Base-by-base conservation (phyloP, 2,329 filamentous ascomycete genomes). In the Knoxdaviesia capensis region DNA sequence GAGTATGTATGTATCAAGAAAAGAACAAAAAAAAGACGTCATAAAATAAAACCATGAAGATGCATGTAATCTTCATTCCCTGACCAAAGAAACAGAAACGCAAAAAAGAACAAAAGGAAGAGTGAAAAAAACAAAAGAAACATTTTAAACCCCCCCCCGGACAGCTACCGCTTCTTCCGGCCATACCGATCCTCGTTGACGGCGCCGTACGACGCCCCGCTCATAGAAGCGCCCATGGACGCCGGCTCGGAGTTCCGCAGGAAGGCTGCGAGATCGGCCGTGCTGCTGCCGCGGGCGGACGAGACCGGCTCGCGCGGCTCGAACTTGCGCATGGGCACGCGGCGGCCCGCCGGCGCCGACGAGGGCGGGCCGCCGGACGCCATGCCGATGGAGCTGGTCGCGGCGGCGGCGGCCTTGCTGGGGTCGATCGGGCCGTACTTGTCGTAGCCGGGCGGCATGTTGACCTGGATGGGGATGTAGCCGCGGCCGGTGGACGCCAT, bases 211-310 rank as follows among this genome's bases (percentile, higher is more conserved):
- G 28, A 34, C 6, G 39, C 32, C 3, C 39, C 39, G 10, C 20
- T 7, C 6, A 9, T 6, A n/a, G 31, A 28, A 7, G 38, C 37
- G n/a, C n/a, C n/a, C n/a, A n/a, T n/a, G 11, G 44, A 6, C 32
- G 77, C 75, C 3, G 80, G 80, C 33, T 67, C 76, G 9, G 78
- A 80, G 50, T 74, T 74, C 42, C 69, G 71, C 32, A 90, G 59
- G 54, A 88, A 88, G 41, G 75, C 73, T 1, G 82, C 80, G 38
- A 88, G 58, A 41, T 85, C 80, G 11, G 70, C 68, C 2, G 78
- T 85, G 38, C 60, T 57, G n/a, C 59, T 80, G 37, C 56, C 56
- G n/a, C 57, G 58, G 6, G 55, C 56, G 4, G 55, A 48, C n/a
- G 56, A 53, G 34, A 61, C 57, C 3, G 69, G 59, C 5, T 74